phyloP scores from a whole-genome alignment of 371 early-diverging fungal genomes.

The Mortierella sp. region DNA sequence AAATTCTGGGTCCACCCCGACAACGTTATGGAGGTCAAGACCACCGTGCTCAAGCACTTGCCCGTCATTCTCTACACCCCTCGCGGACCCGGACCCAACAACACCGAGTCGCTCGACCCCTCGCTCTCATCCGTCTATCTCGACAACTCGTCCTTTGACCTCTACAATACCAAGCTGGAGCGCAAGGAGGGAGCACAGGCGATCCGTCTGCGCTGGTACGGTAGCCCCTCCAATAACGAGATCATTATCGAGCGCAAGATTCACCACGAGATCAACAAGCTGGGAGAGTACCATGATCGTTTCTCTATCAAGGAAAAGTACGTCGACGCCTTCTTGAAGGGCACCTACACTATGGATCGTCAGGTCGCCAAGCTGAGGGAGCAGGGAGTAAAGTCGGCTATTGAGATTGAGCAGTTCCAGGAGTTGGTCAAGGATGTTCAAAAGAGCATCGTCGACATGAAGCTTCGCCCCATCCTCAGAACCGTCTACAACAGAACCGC shows the following conservation, averaged over 20 bases:
- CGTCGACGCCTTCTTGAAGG: constrained; percentile 90
- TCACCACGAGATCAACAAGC: constrained; percentile 96
- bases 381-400: constrained; percentile 81
- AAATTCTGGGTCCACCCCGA: constrained; percentile 99
- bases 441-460: constrained; percentile 78
- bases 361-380: constrained; percentile 87
- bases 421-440: constrained; percentile 92
- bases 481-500: constrained; percentile 98
- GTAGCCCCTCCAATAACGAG: constrained; percentile 82
- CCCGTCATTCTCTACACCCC: constrained; percentile 95
- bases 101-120: constrained; percentile 78
- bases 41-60: constrained; percentile 93
- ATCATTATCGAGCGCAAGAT: constrained; percentile 99
- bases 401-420: constrained; percentile 85
- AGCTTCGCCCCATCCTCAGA: constrained; percentile 85
- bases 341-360: constrained; percentile 86
- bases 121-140: constrained; percentile 97
- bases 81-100: constrained; percentile 53
- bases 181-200: constrained; percentile 96
- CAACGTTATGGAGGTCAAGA: constrained; percentile 97
- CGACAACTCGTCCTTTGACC: constrained; percentile 95
- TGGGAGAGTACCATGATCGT: constrained; percentile 72
- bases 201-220: constrained; percentile 98
- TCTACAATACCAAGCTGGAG: constrained; percentile 95
- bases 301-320: constrained; percentile 97